phyloP scores from a whole-genome alignment of 352 stramenopile species.

The Pythium vanterpoolii region DNA sequence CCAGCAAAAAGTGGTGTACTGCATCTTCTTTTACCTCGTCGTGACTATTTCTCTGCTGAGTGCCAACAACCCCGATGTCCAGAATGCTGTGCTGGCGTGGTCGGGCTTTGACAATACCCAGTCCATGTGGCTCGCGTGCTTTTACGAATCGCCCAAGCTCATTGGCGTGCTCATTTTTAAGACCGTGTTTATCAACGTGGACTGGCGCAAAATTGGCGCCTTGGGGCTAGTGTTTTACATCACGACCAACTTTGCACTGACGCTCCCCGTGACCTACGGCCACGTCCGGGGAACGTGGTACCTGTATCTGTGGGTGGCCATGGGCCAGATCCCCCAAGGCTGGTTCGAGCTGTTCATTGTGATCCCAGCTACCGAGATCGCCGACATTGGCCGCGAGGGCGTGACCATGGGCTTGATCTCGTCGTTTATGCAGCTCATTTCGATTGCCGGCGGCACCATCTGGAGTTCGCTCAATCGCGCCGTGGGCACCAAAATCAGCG shows the following conservation, averaged over 20 bases:
- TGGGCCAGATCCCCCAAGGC: constrained; percentile 31
- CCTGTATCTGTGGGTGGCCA: constrained; percentile 31
- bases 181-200: constrained; percentile 8
- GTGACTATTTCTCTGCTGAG: constrained; percentile 19
- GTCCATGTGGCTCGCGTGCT: not conserved
- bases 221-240: constrained; percentile 18
- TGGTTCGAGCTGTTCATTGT: constrained; percentile 46
- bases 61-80: constrained; percentile 19
- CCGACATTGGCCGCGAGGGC: constrained; percentile 45
- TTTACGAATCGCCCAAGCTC: not conserved
- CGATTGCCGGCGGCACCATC: constrained; percentile 6
- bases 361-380: constrained; percentile 49
- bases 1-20: constrained; percentile 23
- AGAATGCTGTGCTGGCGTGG: constrained; percentile 17
- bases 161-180: constrained; percentile 11
- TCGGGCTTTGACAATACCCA: constrained; percentile 3
- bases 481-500: not conserved
- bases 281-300: constrained; percentile 36
- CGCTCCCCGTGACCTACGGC: constrained; percentile 25
- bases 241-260: constrained; percentile 6
- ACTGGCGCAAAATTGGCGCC: constrained; percentile 12
- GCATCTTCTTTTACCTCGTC: constrained; percentile 18
- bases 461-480: constrained; percentile 12
- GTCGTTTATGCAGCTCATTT: constrained; percentile 28
- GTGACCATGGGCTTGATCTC: constrained; percentile 46